These are phyloP conservation scores for Lasiodiplodia sp. DNA, from an alignment of 2,329 filamentous ascomycete genomes.

Conservation along the genomic window DNA sequence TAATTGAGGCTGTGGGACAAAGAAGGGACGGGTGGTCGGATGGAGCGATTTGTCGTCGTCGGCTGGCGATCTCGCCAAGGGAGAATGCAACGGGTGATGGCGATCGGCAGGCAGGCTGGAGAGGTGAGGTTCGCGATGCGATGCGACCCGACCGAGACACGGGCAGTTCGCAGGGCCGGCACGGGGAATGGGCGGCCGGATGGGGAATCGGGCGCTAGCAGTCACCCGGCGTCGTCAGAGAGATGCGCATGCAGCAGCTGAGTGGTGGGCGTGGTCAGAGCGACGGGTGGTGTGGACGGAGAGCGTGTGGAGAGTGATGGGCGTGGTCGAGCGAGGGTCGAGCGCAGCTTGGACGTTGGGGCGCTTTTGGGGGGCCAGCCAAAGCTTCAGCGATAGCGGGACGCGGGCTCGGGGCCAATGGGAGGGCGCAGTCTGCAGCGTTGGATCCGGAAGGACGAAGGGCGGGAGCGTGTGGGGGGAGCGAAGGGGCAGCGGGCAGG, in stretches of 20 bases:
- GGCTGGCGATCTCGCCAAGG: constrained; percentile 1
- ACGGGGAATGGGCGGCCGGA: not conserved
- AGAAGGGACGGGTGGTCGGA: constrained; percentile 26
- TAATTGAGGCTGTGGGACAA: constrained; percentile 26
- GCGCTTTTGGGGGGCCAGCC: constrained; percentile 25
- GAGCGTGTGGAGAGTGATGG: constrained; percentile 29
- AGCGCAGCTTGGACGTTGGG: constrained; percentile 27
- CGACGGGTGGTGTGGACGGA: constrained; percentile 6
- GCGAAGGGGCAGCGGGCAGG: constrained; percentile 25
- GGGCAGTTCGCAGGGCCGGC: constrained; percentile 17
- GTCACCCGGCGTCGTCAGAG: constrained; percentile 12
- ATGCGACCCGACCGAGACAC: constrained; percentile 30
- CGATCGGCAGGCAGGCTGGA: constrained; percentile 11
- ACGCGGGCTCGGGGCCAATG: constrained; percentile 18
- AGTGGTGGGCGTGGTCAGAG: constrained; percentile 12
- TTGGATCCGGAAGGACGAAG: constrained; percentile 25
- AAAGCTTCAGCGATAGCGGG: constrained; percentile 28
- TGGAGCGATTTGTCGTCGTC: not conserved
- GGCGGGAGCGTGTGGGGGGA: constrained; percentile 28
- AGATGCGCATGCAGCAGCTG: constrained; percentile 24
- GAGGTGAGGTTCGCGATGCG: constrained; percentile 23
- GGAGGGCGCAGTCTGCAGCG: constrained; percentile 6
- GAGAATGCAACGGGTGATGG: constrained; percentile 23
- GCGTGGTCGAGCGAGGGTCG: constrained; percentile 22
- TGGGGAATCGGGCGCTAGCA: constrained; percentile 21